Base-by-base conservation (phyloP, 768 basidiomycete species). In the Sporobolomyces pararoseus region DNA sequence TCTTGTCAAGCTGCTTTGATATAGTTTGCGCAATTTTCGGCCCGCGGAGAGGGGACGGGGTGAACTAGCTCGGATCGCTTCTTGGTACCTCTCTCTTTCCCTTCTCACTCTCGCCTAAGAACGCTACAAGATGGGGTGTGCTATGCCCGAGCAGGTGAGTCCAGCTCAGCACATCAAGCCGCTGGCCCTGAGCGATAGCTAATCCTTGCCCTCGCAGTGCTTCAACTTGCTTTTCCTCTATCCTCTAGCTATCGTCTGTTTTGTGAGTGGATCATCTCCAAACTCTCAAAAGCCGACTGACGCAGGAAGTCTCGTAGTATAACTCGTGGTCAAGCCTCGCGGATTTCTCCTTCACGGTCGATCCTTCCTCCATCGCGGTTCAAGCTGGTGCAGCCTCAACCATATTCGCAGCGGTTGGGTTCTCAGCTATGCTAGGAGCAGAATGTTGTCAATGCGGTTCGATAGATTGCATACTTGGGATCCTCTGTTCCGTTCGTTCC, bases 151-250 rank as follows among this genome's bases (percentile, higher is more conserved):
- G 21, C 58, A 59, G 19, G 58, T 59, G 35, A 35, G 55, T 42
- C 10, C 10, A 9, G 39, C 39, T 17, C 39, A 42, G n/a, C n/a
- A 42, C 39, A 9, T 42, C 39, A 42, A 17, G 17, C 39, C 9
- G 39, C 9, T 42, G 17, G 9, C 39, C n/a, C n/a, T n/a, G n/a
- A n/a, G n/a, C n/a, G n/a, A n/a, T n/a, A n/a, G n/a, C n/a, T n/a
- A n/a, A n/a, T n/a, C n/a, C n/a, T n/a, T n/a, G 6, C 27, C 17
- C 58, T 9, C n/a, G 23, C 27, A 54, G 63, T 10, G 37, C 13
- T 53, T 54, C 35, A 64, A 54, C 63, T 49, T 54, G 3, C 23
- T 35, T 19, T 34, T 54, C 51, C 52, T 64, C 51, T 1, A 9
- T 31, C 51, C 51, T 3, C n/a, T 64, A n/a, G 63, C 35, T 27